phyloP scores from a whole-genome alignment of 306 rosid genomes.

The Neltuma alba region DNA sequence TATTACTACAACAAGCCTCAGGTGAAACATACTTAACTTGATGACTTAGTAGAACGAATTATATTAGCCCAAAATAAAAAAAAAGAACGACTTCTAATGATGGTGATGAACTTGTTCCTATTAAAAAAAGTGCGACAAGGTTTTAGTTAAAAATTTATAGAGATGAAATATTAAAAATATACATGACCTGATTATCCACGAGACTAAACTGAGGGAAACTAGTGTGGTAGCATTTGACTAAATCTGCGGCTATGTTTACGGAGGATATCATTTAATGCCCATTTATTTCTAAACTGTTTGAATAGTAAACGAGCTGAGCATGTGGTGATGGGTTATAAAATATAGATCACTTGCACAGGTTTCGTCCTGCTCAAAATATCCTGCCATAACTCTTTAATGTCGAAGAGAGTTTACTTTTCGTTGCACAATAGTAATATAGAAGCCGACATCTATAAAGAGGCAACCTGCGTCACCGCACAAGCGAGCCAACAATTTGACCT shows the following conservation, averaged over 20 bases:
- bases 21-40: neutral
- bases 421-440: conserved; percentile 7
- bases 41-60: neutral
- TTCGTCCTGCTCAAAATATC: neutral
- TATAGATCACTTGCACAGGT: neutral
- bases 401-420: conserved; percentile 1
- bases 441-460: neutral
- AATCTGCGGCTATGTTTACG: neutral
- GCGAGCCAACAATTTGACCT: neutral
- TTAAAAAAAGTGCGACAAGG: neutral
- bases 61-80: too few relatives aligned
- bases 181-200: too few relatives aligned
- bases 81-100: too few relatives aligned
- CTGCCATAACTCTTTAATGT: conserved; percentile 26
- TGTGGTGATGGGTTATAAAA: neutral
- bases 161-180: neutral
- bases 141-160: neutral
- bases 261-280: neutral
- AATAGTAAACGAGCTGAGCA: neutral
- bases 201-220: too few relatives aligned
- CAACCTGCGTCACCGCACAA: neutral
- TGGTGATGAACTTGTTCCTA: neutral
- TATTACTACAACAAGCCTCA: neutral
- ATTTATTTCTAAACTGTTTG: neutral
- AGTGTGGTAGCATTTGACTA: neutral